Percentiles rank a stretch among this genome's conserved stretches.
These are phyloP conservation scores for Annulohypoxylon moriforme DNA, from an alignment of 495 filamentous ascomycete species.

Conservation along the genomic window DNA sequence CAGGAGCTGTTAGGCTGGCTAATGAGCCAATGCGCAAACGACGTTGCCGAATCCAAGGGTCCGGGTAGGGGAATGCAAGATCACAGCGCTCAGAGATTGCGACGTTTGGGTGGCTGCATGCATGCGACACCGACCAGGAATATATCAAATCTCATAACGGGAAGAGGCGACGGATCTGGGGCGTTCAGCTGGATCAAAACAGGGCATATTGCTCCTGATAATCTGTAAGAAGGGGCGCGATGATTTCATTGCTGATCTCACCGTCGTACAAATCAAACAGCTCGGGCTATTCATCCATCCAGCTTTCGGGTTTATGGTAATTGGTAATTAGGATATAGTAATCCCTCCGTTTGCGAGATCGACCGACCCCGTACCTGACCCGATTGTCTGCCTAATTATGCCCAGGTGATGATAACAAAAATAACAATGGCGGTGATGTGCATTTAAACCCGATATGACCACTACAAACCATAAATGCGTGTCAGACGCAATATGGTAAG, in stretches of 20 bases:
- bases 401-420: conserved; percentile 21
- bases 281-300: conserved; percentile 29
- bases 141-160: conserved; percentile 43
- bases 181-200: conserved; percentile 35
- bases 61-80: conserved; percentile 31
- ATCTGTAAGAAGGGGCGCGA: conserved; percentile 33
- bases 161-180: conserved; percentile 27
- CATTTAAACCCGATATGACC: conserved; percentile 22
- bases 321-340: conserved; percentile 39
- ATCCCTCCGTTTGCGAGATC: conserved; percentile 32
- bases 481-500: conserved; percentile 30
- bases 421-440: conserved; percentile 33
- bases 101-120: conserved; percentile 44
- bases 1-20: conserved; percentile 7
- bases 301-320: conserved; percentile 24
- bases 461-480: conserved; percentile 29
- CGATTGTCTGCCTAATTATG: conserved; percentile 29
- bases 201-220: conserved; percentile 32
- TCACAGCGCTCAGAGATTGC: conserved; percentile 33
- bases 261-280: conserved; percentile 48
- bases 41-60: conserved; percentile 41
- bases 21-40: conserved; percentile 38
- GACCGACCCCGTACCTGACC: conserved; percentile 6
- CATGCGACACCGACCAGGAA: conserved; percentile 34
- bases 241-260: conserved; percentile 48